phyloP scores from a whole-genome alignment of 441 rosid species.

The Gossypium lobatum region DNA sequence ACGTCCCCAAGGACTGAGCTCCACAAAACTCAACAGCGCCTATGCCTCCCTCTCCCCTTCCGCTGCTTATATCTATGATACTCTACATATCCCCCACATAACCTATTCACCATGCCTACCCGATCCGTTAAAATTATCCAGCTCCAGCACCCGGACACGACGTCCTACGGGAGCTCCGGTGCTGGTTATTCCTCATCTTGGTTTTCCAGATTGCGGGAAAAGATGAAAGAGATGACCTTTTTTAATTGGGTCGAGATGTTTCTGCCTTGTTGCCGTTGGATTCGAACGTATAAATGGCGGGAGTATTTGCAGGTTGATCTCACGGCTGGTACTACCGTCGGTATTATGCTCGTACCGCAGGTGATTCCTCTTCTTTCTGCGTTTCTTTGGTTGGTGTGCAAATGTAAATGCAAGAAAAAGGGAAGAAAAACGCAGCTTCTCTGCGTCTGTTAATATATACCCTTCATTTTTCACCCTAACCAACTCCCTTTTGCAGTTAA shows the following conservation, averaged over 20 bases:
- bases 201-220: conserved; percentile 33
- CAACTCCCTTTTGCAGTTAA: too few relatives aligned
- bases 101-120: conserved; percentile 34
- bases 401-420: too few relatives aligned
- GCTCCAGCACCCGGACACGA: conserved; percentile 49
- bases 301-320: conserved; percentile 74
- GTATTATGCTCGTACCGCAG: conserved; percentile 97
- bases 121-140: conserved; percentile 73
- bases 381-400: too few relatives aligned
- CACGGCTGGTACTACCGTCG: conserved; percentile 83
- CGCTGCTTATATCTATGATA: conserved; percentile 16
- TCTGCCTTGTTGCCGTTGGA: conserved; percentile 81
- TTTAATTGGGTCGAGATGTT: conserved; percentile 49
- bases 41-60: too few relatives aligned
- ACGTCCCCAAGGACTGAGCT: too few relatives aligned
- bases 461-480: too few relatives aligned
- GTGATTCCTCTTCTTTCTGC: conserved; percentile 27
- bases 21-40: too few relatives aligned
- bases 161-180: conserved; percentile 19
- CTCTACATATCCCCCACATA: conserved; percentile 52
- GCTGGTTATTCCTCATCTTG: conserved; percentile 3
- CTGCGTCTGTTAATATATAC: too few relatives aligned
- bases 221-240: conserved; percentile 45
- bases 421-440: too few relatives aligned
- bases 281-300: conserved; percentile 65